Evolutionary conservation across 129 eudicot species (phyloP).

Genomic region (Heracleum sosnowskyi): DNA sequence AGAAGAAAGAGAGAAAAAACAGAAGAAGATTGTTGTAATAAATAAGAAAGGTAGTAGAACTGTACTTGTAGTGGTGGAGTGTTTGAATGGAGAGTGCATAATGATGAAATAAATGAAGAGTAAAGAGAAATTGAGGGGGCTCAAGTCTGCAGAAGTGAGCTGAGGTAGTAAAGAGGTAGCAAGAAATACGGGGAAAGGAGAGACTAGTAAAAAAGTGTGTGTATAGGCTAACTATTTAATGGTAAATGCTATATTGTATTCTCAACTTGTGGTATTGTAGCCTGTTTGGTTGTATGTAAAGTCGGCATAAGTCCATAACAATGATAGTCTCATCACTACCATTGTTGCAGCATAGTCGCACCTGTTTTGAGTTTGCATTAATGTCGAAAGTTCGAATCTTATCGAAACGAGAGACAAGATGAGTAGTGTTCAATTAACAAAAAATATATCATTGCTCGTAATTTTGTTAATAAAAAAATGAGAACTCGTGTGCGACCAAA

Average conservation of each 20-base stretch:
- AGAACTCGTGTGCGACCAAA: too few relatives aligned
- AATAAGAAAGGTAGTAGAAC: not conserved
- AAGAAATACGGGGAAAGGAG: not conserved
- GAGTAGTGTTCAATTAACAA: too few relatives aligned
- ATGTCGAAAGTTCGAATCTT: too few relatives aligned
- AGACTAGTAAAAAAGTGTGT: not conserved
- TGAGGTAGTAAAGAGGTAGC: not conserved
- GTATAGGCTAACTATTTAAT: not conserved
- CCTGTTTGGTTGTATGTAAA: not conserved
- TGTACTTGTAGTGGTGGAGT: not conserved
- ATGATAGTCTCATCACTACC: not conserved
- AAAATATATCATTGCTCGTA: too few relatives aligned
- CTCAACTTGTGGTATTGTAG: not conserved
- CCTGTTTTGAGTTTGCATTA: too few relatives aligned
- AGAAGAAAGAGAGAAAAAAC: not conserved
- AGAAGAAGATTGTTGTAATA: not conserved
- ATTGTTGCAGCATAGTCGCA: not conserved
- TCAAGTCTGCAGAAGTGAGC: not conserved
- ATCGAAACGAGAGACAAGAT: too few relatives aligned
- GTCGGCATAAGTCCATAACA: too few relatives aligned
- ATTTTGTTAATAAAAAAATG: too few relatives aligned
- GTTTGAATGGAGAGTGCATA: constrained; percentile 1
- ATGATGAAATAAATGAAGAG: not conserved
- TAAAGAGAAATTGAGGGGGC: not conserved
- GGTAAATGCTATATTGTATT: not conserved